A percentile compares a stretch with the other conserved stretches of the same genome.
phyloP scores from a whole-genome alignment of 192 early-diverging fungal species.

The Coemansia erecta region DNA sequence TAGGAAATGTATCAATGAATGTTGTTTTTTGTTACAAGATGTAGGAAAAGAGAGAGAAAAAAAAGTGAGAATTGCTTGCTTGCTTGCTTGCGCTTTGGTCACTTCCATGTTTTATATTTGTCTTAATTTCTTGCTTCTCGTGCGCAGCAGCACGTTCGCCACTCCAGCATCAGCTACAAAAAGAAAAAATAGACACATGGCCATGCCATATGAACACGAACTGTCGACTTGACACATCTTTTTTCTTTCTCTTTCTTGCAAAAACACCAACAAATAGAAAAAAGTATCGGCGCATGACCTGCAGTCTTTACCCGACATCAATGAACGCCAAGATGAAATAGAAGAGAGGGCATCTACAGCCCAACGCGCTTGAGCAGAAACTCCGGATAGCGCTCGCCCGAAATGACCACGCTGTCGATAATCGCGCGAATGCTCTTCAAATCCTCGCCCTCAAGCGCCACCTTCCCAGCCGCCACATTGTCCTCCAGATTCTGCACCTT shows the following conservation, averaged over 20 bases:
- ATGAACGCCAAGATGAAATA: slow-evolving; percentile 1
- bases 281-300: neutral
- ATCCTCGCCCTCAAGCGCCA: neutral
- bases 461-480: neutral
- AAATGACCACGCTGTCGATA: slow-evolving; percentile 1
- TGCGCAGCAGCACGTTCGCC: too few species aligned
- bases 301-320: neutral
- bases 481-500: slow-evolving; percentile 1
- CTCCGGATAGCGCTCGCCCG: slow-evolving; percentile 6
- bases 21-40: too few species aligned
- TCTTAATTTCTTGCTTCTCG: neutral
- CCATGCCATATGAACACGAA: too few species aligned
- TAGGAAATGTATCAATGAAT: too few species aligned
- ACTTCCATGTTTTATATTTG: neutral
- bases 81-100: neutral
- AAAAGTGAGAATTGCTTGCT: too few species aligned
- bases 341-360: neutral
- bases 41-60: too few species aligned
- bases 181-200: too few species aligned
- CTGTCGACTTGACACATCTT: neutral
- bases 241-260: neutral
- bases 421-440: slow-evolving; percentile 4
- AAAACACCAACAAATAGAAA: neutral
- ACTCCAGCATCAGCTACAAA: too few species aligned
- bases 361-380: neutral